phyloP scores from a whole-genome alignment of 1,284 basidiomycete genomes.

The Papiliotrema flavescens region DNA sequence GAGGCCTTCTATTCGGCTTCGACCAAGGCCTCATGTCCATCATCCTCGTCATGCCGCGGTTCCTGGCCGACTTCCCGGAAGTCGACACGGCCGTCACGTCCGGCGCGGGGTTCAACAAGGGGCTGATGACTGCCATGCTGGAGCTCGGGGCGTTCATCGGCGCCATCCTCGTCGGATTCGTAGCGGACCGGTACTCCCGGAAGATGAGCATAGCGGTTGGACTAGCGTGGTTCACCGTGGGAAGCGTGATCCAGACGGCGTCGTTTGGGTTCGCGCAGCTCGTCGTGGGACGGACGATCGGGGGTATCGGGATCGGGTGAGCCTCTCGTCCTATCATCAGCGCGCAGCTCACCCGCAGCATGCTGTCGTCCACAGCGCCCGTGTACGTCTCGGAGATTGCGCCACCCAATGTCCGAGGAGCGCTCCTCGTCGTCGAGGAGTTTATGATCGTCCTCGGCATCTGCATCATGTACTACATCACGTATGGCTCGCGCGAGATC shows the following conservation, averaged over 20 bases:
- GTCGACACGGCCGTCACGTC: slow-evolving; percentile 15
- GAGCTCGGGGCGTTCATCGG: slow-evolving; percentile 40
- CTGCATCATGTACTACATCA: slow-evolving; percentile 11
- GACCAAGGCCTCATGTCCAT: slow-evolving; percentile 38
- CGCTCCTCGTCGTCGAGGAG: slow-evolving; percentile 71
- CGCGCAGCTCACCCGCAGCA: not conserved
- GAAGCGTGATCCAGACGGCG: slow-evolving; percentile 31
- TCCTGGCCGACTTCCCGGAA: slow-evolving; percentile 30
- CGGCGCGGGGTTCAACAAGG: slow-evolving; percentile 24
- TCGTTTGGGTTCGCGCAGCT: slow-evolving; percentile 18
- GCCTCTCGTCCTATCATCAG: not conserved
- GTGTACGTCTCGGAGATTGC: slow-evolving; percentile 44
- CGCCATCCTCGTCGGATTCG: slow-evolving; percentile 24
- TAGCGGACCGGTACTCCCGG: slow-evolving; percentile 31
- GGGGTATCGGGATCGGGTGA: slow-evolving; percentile 31
- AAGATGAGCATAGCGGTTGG: slow-evolving; percentile 26
- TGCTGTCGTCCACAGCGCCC: slow-evolving; percentile 43
- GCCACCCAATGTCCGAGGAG: slow-evolving; percentile 58
- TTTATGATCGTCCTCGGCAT: slow-evolving; percentile 64
- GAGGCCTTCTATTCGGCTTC: slow-evolving; percentile 13
- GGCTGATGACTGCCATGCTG: slow-evolving; percentile 34
- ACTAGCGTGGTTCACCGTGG: slow-evolving; percentile 27
- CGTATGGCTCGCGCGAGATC: slow-evolving; percentile 7
- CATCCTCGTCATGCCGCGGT: slow-evolving; percentile 32
- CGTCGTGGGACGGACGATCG: slow-evolving; percentile 30